phyloP scores from a whole-genome alignment of 306 rosid genomes.

The Cicer yamashitae region DNA sequence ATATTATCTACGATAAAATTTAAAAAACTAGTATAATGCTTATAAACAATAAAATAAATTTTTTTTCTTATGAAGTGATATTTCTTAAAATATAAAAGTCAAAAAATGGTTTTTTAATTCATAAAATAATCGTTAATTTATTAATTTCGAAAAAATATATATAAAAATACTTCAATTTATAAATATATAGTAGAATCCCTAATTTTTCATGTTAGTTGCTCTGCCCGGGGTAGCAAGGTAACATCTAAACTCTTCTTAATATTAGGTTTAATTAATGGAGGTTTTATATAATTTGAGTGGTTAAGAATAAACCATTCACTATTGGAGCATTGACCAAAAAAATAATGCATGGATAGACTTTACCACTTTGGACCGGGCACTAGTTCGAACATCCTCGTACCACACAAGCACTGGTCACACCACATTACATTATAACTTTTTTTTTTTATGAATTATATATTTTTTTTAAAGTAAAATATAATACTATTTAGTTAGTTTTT shows the following conservation, averaged over 20 bases:
- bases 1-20: too few species aligned
- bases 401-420: neutral
- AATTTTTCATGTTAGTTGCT: neutral
- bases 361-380: conserved; percentile 4
- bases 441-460: neutral
- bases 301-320: neutral
- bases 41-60: too few species aligned
- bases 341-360: neutral
- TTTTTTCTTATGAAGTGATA: too few species aligned
- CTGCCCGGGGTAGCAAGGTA: conserved; percentile 24
- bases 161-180: too few species aligned
- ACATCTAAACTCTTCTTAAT: neutral
- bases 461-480: too few species aligned
- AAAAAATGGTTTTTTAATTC: too few species aligned
- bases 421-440: neutral
- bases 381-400: conserved; percentile 45
- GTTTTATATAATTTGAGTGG: conserved; percentile 11
- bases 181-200: too few species aligned
- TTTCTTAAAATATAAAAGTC: too few species aligned
- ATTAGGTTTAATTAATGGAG: conserved; percentile 28
- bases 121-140: too few species aligned
- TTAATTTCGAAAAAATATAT: too few species aligned
- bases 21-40: too few species aligned
- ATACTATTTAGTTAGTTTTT: too few species aligned
- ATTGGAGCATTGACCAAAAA: neutral